A percentile compares a stretch with the other conserved stretches of the same genome.
Evolutionary conservation across 306 rosid species (phyloP).

Genomic region (Vigna hirtella): DNA sequence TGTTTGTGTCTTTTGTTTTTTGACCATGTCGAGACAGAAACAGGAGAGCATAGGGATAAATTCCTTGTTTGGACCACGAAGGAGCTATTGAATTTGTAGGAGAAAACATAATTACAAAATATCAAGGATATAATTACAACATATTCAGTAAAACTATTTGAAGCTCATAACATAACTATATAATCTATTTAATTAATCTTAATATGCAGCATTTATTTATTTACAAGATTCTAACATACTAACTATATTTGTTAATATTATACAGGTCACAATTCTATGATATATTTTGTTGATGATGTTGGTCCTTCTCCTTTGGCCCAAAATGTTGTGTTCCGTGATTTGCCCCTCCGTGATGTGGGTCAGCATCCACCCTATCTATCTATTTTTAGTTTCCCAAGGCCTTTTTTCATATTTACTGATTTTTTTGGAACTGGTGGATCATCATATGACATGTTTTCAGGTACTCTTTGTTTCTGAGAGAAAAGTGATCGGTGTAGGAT

Average conservation of each 20-base stretch:
- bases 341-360: constrained; percentile 99
- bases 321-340: constrained; percentile 83
- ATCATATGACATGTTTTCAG: constrained; percentile 62
- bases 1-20: constrained; percentile 31
- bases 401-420: constrained; percentile 46
- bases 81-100: too few relatives aligned
- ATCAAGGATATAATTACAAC: too few relatives aligned
- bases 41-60: too few relatives aligned
- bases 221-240: neutral
- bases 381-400: constrained; percentile 27
- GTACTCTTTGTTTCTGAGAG: constrained; percentile 90
- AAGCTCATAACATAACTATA: too few relatives aligned
- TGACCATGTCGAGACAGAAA: too few relatives aligned
- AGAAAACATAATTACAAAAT: too few relatives aligned
- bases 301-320: constrained; percentile 98
- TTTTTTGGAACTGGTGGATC: constrained; percentile 51
- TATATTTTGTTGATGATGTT: constrained; percentile 89
- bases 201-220: too few relatives aligned
- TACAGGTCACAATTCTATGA: constrained; percentile 94
- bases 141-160: too few relatives aligned
- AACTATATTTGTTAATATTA: constrained; percentile 46
- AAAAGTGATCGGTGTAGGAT: constrained; percentile 89
- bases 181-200: too few relatives aligned
- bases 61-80: too few relatives aligned
- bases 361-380: constrained; percentile 82